A percentile compares a stretch with the other conserved stretches of the same genome.
Conservation (phyloP, 2,329 filamentous ascomycete genomes). For the Fusarium poae region DNA sequence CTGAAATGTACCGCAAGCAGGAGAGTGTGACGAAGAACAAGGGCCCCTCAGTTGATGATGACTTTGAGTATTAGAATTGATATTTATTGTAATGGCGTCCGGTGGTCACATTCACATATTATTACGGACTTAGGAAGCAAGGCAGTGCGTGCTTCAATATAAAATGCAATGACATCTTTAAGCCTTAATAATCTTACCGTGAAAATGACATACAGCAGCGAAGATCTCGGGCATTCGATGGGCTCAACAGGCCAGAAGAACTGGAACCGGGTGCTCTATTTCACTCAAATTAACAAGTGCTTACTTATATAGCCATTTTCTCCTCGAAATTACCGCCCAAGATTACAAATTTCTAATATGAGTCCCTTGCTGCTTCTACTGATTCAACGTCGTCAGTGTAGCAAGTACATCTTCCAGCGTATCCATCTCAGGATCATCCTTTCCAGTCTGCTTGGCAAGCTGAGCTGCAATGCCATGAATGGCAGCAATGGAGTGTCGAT, state of each 20-base stretch:
- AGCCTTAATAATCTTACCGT: neutral
- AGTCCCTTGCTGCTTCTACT: slow-evolving; percentile 8
- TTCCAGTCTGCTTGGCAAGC: slow-evolving; percentile 53
- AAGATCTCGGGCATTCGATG: neutral
- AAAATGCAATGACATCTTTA: slow-evolving; percentile 8
- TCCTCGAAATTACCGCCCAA: neutral
- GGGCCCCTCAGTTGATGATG: slow-evolving; percentile 89
- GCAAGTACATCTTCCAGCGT: slow-evolving; percentile 61
- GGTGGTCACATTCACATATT: slow-evolving; percentile 1
- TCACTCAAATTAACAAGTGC: too few relatives aligned
- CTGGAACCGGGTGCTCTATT: neutral
- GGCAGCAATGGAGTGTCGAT: slow-evolving; percentile 64
- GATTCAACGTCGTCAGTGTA: slow-evolving; percentile 48
- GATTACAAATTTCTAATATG: neutral
- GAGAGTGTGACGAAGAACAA: slow-evolving; percentile 90
- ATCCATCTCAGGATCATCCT: slow-evolving; percentile 54
- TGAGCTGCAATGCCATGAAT: slow-evolving; percentile 63
- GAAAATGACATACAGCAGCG: neutral
- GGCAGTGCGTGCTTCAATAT: slow-evolving; percentile 4
- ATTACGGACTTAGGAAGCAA: slow-evolving; percentile 5
- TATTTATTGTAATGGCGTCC: slow-evolving; percentile 26
- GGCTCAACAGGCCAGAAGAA: neutral
- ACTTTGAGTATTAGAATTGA: slow-evolving; percentile 88
- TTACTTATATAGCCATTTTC: neutral
- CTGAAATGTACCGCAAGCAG: slow-evolving; percentile 97